These are phyloP conservation scores for Claviceps cyperi DNA, from an alignment of 2,329 filamentous ascomycete species.

Conservation along the genomic window DNA sequence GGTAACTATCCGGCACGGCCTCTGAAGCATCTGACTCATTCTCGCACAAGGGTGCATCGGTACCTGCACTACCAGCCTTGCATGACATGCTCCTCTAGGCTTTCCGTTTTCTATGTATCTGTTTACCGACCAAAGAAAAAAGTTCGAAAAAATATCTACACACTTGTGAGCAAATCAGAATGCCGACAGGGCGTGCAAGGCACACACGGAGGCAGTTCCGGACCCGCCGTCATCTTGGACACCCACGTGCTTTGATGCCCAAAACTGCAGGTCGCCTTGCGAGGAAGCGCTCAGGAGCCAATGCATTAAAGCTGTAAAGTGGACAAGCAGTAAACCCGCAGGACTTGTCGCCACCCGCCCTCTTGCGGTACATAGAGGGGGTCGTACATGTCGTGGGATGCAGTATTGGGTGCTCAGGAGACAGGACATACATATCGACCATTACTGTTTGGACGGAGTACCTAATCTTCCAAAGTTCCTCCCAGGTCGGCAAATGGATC, in stretches of 20 bases:
- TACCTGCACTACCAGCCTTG: slow-evolving; percentile 4
- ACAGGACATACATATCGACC: no score
- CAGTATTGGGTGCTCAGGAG: no score
- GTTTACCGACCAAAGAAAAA: neutral
- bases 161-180: no score
- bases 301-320: no score
- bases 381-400: no score
- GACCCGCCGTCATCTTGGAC: neutral
- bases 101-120: neutral
- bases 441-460: no score
- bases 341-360: no score
- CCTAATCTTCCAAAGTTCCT: no score
- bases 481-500: no score
- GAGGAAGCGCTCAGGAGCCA: neutral
- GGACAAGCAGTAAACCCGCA: no score
- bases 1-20: neutral
- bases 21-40: neutral
- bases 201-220: neutral
- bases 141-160: neutral
- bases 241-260: slow-evolving; percentile 2
- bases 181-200: no score
- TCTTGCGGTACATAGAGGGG: no score
- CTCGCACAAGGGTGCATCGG: slow-evolving; percentile 1
- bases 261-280: neutral
- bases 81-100: neutral